A percentile compares a stretch with the other conserved stretches of the same genome.
Evolutionary conservation across 116 monocot genomes (phyloP).

Genomic region (Cymodocea nodosa): DNA sequence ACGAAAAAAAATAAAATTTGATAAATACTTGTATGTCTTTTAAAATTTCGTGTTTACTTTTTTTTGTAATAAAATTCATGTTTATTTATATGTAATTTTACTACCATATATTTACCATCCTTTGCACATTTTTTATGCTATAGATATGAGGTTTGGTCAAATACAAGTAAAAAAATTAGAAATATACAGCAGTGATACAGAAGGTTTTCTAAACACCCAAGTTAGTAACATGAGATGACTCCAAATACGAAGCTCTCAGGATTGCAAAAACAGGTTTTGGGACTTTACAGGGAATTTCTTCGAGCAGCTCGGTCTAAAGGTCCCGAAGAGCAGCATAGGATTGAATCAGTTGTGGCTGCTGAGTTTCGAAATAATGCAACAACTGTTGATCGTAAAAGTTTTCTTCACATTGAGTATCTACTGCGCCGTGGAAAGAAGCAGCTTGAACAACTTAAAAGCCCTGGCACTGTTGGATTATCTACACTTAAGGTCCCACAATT

Average conservation of each 20-base stretch:
- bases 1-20: too few species aligned
- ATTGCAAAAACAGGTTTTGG: constrained; percentile 79
- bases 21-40: too few species aligned
- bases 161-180: too few species aligned
- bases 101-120: too few species aligned
- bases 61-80: too few species aligned
- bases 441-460: constrained; percentile 79
- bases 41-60: too few species aligned
- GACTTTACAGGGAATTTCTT: constrained; percentile 67
- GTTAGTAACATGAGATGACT: constrained; percentile 16
- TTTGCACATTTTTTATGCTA: too few species aligned
- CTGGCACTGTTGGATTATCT: constrained; percentile 46
- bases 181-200: too few species aligned
- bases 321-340: constrained; percentile 50
- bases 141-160: too few species aligned
- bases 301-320: constrained; percentile 56
- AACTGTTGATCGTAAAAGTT: constrained; percentile 62
- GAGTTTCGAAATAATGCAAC: constrained; percentile 66
- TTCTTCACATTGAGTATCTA: constrained; percentile 76
- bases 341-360: constrained; percentile 47
- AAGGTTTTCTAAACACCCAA: too few species aligned
- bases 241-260: constrained; percentile 50
- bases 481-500: constrained; percentile 27
- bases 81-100: too few species aligned
- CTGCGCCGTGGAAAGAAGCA: constrained; percentile 75